Conservation (phyloP, 2,329 filamentous ascomycete species). For the Penicillium aurantiogriseum region DNA sequence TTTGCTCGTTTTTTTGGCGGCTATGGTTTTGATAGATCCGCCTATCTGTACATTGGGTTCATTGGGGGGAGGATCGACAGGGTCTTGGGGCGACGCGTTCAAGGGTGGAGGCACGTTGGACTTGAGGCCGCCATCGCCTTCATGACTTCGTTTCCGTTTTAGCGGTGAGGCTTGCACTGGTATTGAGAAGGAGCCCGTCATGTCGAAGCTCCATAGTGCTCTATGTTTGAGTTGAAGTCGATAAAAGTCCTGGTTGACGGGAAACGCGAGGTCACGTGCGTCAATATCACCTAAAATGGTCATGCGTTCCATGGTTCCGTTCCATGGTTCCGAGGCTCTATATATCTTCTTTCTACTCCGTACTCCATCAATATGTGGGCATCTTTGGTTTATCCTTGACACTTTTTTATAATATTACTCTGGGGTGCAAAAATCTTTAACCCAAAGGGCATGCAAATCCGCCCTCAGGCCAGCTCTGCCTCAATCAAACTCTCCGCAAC, state of each 20-base stretch:
- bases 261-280: slow-evolving; percentile 17
- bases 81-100: slow-evolving; percentile 17
- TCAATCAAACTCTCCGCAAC: slow-evolving; percentile 25
- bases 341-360: too few relatives aligned
- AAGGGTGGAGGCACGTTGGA: slow-evolving; percentile 3
- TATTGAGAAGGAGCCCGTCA: slow-evolving; percentile 19
- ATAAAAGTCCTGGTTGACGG: not conserved
- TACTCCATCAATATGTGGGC: too few relatives aligned
- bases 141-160: slow-evolving; percentile 23
- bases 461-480: slow-evolving; percentile 14
- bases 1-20: slow-evolving; percentile 6
- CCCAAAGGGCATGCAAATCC: not conserved
- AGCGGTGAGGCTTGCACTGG: not conserved
- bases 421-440: too few relatives aligned
- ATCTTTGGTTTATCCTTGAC: not conserved
- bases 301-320: slow-evolving; percentile 1
- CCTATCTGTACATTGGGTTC: not conserved
- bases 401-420: too few relatives aligned
- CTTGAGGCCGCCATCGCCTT: not conserved
- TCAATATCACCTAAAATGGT: slow-evolving; percentile 29
- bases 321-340: too few relatives aligned
- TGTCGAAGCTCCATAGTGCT: slow-evolving; percentile 27
- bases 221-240: not conserved
- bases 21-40: not conserved
- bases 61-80: not conserved